Evolutionary conservation across 176 grass and related monocot species (phyloP).

Genomic region (Stipa capillata): DNA sequence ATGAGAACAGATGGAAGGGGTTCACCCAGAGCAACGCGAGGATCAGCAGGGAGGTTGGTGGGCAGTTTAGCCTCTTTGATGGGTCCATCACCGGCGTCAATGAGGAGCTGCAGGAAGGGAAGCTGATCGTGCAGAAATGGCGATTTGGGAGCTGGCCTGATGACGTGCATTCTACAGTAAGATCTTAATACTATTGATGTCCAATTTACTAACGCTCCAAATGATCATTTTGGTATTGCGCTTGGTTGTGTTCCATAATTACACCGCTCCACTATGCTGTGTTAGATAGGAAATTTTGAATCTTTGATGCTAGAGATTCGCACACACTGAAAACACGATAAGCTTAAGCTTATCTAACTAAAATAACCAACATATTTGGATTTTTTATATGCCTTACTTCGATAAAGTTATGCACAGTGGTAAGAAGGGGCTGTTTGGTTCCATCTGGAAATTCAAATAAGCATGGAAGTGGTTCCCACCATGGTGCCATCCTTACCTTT

Average conservation of each 20-base stretch:
- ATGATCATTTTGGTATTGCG: background rate
- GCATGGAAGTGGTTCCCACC: background rate
- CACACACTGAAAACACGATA: background rate
- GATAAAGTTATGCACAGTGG: background rate
- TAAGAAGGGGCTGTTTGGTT: background rate
- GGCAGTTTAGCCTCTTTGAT: conserved; percentile 85
- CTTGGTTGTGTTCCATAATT: background rate
- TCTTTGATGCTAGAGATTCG: background rate
- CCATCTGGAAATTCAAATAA: background rate
- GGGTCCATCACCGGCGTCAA: conserved; percentile 81
- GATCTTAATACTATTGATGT: no score
- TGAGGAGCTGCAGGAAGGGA: conserved; percentile 89
- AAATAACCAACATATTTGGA: background rate
- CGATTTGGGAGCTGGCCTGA: conserved; percentile 84
- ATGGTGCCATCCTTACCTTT: background rate
- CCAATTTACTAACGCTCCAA: no score
- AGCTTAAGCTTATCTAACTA: background rate
- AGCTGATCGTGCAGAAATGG: conserved; percentile 92
- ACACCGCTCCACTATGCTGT: background rate
- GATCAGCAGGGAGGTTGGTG: conserved; percentile 90
- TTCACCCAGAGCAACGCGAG: conserved; percentile 95
- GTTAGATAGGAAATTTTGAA: background rate
- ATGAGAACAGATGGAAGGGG: conserved; percentile 96
- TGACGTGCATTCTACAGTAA: conserved; percentile 63
- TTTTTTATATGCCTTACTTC: background rate